Percentiles rank a stretch among this genome's conserved stretches.
Evolutionary conservation across 2,329 filamentous ascomycete genomes (phyloP).

Genomic region (Dactylellina leptospora): DNA sequence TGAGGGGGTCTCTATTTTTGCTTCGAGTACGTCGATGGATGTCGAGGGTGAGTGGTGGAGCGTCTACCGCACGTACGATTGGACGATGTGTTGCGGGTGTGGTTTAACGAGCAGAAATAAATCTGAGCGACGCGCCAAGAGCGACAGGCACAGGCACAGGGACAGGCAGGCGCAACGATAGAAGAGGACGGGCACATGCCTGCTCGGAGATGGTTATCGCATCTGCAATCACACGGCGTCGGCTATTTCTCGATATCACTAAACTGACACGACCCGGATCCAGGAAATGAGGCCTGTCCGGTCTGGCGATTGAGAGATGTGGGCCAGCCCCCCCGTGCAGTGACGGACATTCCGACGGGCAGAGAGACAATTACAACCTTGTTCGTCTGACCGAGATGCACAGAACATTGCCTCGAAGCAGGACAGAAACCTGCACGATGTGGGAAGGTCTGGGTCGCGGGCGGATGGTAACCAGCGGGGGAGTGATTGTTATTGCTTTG

Average conservation of each 20-base stretch:
- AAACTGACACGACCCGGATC: background rate
- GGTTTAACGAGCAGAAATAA: slow-evolving; percentile 16
- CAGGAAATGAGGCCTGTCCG: background rate
- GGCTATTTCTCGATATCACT: slow-evolving; percentile 38
- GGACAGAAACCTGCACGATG: background rate
- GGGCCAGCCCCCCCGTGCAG: background rate
- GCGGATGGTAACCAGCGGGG: slow-evolving; percentile 36
- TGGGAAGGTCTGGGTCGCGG: slow-evolving; percentile 4
- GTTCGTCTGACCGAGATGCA: background rate
- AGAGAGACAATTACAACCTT: slow-evolving; percentile 12
- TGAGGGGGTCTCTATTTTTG: no score
- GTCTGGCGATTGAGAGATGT: background rate
- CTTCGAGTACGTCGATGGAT: background rate
- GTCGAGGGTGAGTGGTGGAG: no score
- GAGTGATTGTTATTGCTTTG: slow-evolving; percentile 21
- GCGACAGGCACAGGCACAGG: background rate
- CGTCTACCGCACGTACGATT: no score
- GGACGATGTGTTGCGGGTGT: slow-evolving; percentile 48
- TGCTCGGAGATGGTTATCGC: slow-evolving; percentile 1
- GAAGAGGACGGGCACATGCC: no score
- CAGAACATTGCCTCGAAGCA: slow-evolving; percentile 20
- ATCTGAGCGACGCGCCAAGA: slow-evolving; percentile 20
- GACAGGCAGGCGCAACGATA: no score
- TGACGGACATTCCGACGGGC: slow-evolving; percentile 34
- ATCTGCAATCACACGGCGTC: slow-evolving; percentile 16